A percentile compares a stretch with the other conserved stretches of the same genome.
Evolutionary conservation across 2,329 filamentous ascomycete genomes (phyloP).

Genomic region (Capronia coronata): DNA sequence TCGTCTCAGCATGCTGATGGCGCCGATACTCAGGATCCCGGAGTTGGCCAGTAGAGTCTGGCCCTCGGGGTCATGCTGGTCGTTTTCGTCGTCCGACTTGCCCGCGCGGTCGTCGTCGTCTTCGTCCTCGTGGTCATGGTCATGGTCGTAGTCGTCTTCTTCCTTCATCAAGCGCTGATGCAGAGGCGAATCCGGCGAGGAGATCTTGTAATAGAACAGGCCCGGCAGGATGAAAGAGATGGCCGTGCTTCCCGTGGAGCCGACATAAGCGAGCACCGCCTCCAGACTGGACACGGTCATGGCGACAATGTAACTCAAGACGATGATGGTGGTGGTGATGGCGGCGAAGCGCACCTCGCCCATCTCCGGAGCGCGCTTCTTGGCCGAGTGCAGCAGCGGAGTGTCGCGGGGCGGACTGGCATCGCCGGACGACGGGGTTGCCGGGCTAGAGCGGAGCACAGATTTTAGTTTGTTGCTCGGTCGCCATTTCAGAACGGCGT

Average conservation of each 20-base stretch:
- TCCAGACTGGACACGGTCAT: constrained; percentile 87
- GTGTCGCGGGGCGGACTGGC: constrained; percentile 38
- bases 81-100: constrained; percentile 38
- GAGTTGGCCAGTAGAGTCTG: constrained; percentile 34
- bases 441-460: constrained; percentile 27
- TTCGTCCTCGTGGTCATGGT: constrained; percentile 46
- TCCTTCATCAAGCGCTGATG: constrained; percentile 86
- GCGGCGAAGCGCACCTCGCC: constrained; percentile 81
- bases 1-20: constrained; percentile 36
- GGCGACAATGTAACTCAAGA: constrained; percentile 77
- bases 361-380: constrained; percentile 55
- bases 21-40: constrained; percentile 48
- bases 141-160: constrained; percentile 64
- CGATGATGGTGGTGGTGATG: constrained; percentile 78
- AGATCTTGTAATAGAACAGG: constrained; percentile 98
- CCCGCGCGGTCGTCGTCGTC: constrained; percentile 47
- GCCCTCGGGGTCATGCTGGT: constrained; percentile 41
- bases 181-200: constrained; percentile 74
- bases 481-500: constrained; percentile 90
- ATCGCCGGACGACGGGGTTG: constrained; percentile 31
- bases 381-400: constrained; percentile 36
- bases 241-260: constrained; percentile 85
- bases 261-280: constrained; percentile 88
- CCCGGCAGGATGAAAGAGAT: constrained; percentile 97
- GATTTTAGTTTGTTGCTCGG: constrained; percentile 43